Base-by-base conservation (phyloP, 164 flowering plant genomes). In the Vitis riparia region DNA sequence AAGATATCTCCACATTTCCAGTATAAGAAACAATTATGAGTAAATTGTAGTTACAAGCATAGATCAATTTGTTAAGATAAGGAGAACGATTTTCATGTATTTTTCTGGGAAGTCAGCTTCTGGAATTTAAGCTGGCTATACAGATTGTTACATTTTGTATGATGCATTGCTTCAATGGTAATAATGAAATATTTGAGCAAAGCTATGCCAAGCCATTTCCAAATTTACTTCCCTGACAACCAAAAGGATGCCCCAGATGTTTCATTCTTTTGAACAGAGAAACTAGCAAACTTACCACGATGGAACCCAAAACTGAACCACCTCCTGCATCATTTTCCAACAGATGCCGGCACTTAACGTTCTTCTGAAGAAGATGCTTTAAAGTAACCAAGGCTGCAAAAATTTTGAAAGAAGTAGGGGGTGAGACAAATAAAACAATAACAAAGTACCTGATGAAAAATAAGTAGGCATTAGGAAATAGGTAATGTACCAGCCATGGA, bases 271-370 rank as follows among this genome's bases (percentile, higher is more conserved):
- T 23, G 2, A 23, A 23, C 27, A 19, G 29, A 6, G 44, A 37
- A 37, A 37, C 44, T 37, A 37, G 44, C 44, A 37, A 59, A 55
- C 93, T 77, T 89, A 95, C 99, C 71, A 92, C 88, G 61, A 91
- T 75, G 2, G 89, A 81, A 67, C 98, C 98, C 7, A 98, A 89
- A 70, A 92, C 87, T 3, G 98, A 95, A 67, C 99, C 98, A 69
- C 99, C 98, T 62, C 98, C 97, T 68, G 87, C 90, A 79, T 95
- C 99, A 75, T 93, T 93, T 79, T 95, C 98, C 69, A 95, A 80
- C 66, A 92, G 72, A 79, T 90, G 87, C 30, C 96, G 83, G 76
- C 98, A 93, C 76, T 95, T 95, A 62, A 83, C 75, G 72, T 95
- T 93, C 82, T 87, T 95, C 73, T 74, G 94, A 68, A 95, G 94